A percentile compares a stretch with the other conserved stretches of the same genome.
These are phyloP conservation scores for Pueraria montana DNA, from an alignment of 306 rosid species.

Conservation along the genomic window DNA sequence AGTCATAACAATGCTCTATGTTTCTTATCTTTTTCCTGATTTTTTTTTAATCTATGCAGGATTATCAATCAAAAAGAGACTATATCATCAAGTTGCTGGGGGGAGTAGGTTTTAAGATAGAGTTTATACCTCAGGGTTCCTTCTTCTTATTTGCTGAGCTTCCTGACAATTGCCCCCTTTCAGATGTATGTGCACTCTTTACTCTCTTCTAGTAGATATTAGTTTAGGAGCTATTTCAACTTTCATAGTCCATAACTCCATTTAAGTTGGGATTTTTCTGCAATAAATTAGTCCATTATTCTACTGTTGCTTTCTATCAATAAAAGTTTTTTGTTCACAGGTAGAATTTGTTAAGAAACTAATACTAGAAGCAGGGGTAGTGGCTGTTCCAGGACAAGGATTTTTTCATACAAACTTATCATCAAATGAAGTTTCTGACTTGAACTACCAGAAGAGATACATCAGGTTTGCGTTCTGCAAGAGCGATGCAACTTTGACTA, in stretches of 20 bases:
- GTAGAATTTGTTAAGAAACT: constrained; percentile 76
- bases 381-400: constrained; percentile 90
- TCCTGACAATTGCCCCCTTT: constrained; percentile 67
- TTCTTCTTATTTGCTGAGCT: constrained; percentile 83
- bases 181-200: constrained; percentile 69
- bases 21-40: constrained; percentile 19
- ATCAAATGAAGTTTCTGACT: constrained; percentile 50
- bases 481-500: constrained; percentile 71
- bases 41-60: constrained; percentile 57
- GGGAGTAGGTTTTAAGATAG: constrained; percentile 72
- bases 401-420: constrained; percentile 63
- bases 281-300: constrained; percentile 29
- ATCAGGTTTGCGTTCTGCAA: constrained; percentile 93
- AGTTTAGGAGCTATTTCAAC: constrained; percentile 9
- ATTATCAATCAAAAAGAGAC: constrained; percentile 81
- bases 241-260: not conserved
- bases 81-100: constrained; percentile 66
- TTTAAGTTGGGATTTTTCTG: not conserved
- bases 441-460: constrained; percentile 66
- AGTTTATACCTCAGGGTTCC: constrained; percentile 84
- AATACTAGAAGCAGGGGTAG: constrained; percentile 80
- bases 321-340: constrained; percentile 52
- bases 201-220: constrained; percentile 1
- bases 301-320: not conserved
- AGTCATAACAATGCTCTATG: constrained; percentile 2